A percentile compares a stretch with the other conserved stretches of the same genome.
Conservation (phyloP, 495 filamentous ascomycete species). For the Penicillium bovifimosum region DNA sequence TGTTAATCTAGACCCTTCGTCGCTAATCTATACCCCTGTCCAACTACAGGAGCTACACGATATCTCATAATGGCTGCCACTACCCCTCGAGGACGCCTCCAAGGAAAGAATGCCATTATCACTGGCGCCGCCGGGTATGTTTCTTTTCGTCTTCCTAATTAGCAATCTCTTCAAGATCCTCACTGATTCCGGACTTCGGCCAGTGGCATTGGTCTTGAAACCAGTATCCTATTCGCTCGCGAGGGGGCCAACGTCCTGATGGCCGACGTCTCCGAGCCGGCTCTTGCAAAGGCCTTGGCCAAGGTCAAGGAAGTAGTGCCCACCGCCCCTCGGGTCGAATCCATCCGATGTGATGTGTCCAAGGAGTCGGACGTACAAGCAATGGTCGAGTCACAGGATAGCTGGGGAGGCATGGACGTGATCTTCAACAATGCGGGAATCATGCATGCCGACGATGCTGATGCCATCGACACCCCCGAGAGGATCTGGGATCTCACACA, state of each 20-base stretch:
- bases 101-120: constrained; percentile 88
- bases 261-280: constrained; percentile 70
- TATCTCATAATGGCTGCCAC: constrained; percentile 13
- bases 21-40: constrained; percentile 3
- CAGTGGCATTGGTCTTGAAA: constrained; percentile 94
- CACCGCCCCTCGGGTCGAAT: constrained; percentile 52
- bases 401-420: constrained; percentile 88
- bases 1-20: constrained; percentile 9
- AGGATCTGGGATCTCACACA: constrained; percentile 94
- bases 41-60: neutral
- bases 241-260: constrained; percentile 85
- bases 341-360: constrained; percentile 55
- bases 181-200: neutral
- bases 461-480: constrained; percentile 80
- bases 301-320: constrained; percentile 68
- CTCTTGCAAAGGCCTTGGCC: constrained; percentile 59
- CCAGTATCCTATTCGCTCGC: constrained; percentile 78
- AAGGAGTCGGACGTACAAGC: constrained; percentile 71
- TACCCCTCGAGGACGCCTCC: constrained; percentile 51
- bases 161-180: neutral
- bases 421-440: constrained; percentile 99
- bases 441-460: constrained; percentile 86
- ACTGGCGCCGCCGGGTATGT: constrained; percentile 88
- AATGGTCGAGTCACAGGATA: constrained; percentile 64
- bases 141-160: constrained; percentile 7